Base-by-base conservation (phyloP, 2,329 filamentous ascomycete species). In the Chaetomiaceae sp. region DNA sequence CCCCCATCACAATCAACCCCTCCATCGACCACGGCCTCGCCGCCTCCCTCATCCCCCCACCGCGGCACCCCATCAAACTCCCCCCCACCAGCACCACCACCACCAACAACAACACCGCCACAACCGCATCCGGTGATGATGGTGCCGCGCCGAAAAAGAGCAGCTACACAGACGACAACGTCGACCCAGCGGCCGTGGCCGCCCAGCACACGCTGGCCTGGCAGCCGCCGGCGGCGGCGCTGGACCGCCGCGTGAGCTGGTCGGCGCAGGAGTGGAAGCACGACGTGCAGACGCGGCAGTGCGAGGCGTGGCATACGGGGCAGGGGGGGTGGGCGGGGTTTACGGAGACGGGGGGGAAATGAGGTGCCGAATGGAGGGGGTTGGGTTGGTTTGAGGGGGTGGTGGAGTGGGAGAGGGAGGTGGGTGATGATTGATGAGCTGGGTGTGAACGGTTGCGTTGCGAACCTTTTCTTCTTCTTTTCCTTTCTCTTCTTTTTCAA, bases 251-350 rank as follows among this genome's bases (percentile, higher is more conserved):
- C 38, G 71, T 73, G 59, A 76, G 74, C 62, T 80, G 71, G 67
- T 71, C 65, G 56, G 65, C 66, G 29, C 72, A 81, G 61, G 76
- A 78, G 58, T 68, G 69, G 60, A 77, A 76, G 61, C 75, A 70
- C 51, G 63, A 63, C 44, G 56, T 74, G 62, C 73, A 76, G 56
- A 71, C 74, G 60, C 71, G 75, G 56, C 72, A 76, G 72, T 63
- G 60, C 38, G 63, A 59, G 12, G 7, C 22, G 6, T 24, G 22
- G 45, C n/a, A n/a, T n/a, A 64, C 24, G 61, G 58, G 2, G 58
- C 57, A 27, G 63, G 65, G 47, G 30, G 17, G 4, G 30, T 15
- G 11, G 14, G 57, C 60, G 71, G 72, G 0, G 75, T 74, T 47
- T 68, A 62, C 26, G 71, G 74, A 65, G 55, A 61, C 27, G 19